These are phyloP conservation scores for Postia placenta DNA, from an alignment of 768 basidiomycete species.

Conservation along the genomic window DNA sequence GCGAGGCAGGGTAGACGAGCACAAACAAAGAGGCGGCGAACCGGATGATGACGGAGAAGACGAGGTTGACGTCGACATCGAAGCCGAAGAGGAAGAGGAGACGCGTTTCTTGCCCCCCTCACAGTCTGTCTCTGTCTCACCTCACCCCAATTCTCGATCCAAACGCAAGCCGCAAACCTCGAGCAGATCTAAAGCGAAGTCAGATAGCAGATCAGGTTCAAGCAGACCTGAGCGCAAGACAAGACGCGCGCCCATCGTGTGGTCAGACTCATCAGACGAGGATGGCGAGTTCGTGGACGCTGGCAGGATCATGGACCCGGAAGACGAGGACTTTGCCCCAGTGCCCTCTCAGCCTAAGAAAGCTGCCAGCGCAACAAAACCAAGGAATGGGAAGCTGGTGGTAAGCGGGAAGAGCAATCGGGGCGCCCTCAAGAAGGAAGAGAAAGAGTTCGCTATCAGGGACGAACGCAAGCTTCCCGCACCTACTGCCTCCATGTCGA, in stretches of 20 bases:
- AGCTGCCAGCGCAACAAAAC: slow-evolving; percentile 17
- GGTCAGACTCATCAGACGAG: slow-evolving; percentile 14
- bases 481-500: slow-evolving; percentile 6
- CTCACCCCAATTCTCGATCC: neutral
- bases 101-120: slow-evolving; percentile 16
- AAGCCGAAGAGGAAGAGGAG: slow-evolving; percentile 19
- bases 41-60: slow-evolving; percentile 24
- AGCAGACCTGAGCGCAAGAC: slow-evolving; percentile 8
- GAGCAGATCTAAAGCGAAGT: slow-evolving; percentile 5
- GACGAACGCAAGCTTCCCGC: slow-evolving; percentile 33
- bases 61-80: slow-evolving; percentile 21
- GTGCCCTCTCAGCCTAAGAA: slow-evolving; percentile 15
- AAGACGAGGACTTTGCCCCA: slow-evolving; percentile 21
- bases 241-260: slow-evolving; percentile 10
- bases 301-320: slow-evolving; percentile 11
- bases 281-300: slow-evolving; percentile 24
- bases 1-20: slow-evolving; percentile 10
- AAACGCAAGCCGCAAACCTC: too few relatives aligned
- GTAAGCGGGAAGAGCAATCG: slow-evolving; percentile 18
- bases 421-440: slow-evolving; percentile 22
- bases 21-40: slow-evolving; percentile 21
- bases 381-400: slow-evolving; percentile 21
- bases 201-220: slow-evolving; percentile 4
- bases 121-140: neutral
- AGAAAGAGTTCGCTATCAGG: slow-evolving; percentile 32